phyloP scores from a whole-genome alignment of 176 grass and related monocot species.

The Thalia dealbata region DNA sequence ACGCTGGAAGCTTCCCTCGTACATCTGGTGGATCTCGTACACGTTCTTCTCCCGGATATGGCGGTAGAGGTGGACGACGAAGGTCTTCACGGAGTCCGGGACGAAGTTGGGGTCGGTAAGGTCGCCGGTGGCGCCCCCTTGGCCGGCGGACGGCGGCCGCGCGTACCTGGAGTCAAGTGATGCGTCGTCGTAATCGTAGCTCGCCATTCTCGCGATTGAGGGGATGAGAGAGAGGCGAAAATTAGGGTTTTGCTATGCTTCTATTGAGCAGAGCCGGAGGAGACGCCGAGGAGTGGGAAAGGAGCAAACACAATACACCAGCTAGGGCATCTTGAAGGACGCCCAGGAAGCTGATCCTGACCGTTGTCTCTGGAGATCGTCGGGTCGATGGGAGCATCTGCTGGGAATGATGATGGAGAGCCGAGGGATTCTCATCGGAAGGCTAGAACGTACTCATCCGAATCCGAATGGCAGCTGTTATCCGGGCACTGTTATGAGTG shows the following conservation, averaged over 20 bases:
- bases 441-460: too few species aligned
- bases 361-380: too few species aligned
- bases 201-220: background rate
- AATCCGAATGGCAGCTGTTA: too few species aligned
- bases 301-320: too few species aligned
- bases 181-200: background rate
- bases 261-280: background rate
- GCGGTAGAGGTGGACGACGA: constrained; percentile 89
- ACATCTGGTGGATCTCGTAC: constrained; percentile 99
- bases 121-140: constrained; percentile 22
- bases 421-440: too few species aligned
- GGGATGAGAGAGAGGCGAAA: background rate
- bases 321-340: too few species aligned
- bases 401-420: too few species aligned
- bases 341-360: too few species aligned
- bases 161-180: background rate
- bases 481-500: too few species aligned
- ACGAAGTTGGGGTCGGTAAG: constrained; percentile 76
- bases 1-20: constrained; percentile 89
- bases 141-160: constrained; percentile 23
- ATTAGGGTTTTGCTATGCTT: background rate
- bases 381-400: too few species aligned
- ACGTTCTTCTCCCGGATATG: constrained; percentile 99
- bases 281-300: background rate
- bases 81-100: constrained; percentile 91